A percentile compares a stretch with the other conserved stretches of the same genome.
Evolutionary conservation across 116 monocot species (phyloP).

Genomic region (Phalaenopsis hybrid): DNA sequence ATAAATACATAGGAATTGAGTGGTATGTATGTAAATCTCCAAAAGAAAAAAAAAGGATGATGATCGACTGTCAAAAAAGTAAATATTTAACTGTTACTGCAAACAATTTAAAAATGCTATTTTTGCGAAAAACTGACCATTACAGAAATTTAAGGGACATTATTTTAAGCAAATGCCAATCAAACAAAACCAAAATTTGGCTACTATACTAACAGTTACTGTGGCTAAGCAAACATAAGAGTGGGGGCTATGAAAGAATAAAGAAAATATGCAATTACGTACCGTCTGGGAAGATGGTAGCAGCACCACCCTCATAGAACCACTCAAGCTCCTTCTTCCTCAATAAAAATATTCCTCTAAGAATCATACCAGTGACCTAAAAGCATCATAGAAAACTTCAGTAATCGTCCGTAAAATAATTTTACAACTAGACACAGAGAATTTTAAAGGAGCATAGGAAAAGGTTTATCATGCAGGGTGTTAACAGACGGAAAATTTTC

Average conservation of each 20-base stretch:
- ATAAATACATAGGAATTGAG: too few species aligned
- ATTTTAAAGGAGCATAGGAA: neutral
- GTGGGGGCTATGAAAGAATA: neutral
- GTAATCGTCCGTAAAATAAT: neutral
- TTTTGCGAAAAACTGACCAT: neutral
- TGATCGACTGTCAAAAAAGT: too few species aligned
- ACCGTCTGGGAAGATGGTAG: conserved; percentile 90
- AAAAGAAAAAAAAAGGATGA: too few species aligned
- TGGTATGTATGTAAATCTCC: too few species aligned
- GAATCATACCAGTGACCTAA: conserved; percentile 91
- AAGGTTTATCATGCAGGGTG: neutral
- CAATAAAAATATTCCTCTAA: conserved; percentile 92
- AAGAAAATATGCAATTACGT: conserved; percentile 8
- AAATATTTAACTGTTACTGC: neutral
- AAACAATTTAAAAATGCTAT: neutral
- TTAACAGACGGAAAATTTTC: neutral
- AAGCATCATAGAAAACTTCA: conserved; percentile 11
- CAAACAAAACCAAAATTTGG: too few species aligned
- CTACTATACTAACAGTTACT: neutral
- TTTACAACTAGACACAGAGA: neutral
- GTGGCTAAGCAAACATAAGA: neutral
- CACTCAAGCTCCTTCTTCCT: conserved; percentile 99
- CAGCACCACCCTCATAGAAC: conserved; percentile 62
- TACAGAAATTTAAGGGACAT: too few species aligned
- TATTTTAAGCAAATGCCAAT: too few species aligned